A percentile compares a stretch with the other conserved stretches of the same genome.
Evolutionary conservation across 495 filamentous ascomycete genomes (phyloP).

Genomic region (Aspergillus saccharolyticus): DNA sequence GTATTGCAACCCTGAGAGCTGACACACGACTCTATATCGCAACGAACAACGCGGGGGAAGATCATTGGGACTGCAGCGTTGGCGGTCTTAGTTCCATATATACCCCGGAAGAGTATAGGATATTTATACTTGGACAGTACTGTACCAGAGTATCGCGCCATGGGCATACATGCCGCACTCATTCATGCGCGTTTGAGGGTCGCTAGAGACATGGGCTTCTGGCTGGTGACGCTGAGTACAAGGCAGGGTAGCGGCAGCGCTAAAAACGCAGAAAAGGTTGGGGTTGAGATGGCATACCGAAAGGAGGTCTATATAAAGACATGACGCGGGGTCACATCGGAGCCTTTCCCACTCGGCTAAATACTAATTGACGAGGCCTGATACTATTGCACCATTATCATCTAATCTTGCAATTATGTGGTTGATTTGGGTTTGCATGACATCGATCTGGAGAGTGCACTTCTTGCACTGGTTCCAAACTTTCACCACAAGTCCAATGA

Average conservation of each 20-base stretch:
- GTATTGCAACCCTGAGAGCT: slow-evolving; percentile 10
- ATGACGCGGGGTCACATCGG: neutral
- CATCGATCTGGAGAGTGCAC: neutral
- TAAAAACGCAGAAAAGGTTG: slow-evolving; percentile 20
- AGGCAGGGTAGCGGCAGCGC: slow-evolving; percentile 14
- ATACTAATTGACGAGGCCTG: no score
- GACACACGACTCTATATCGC: slow-evolving; percentile 20
- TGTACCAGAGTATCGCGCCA: slow-evolving; percentile 14
- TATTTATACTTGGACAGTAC: slow-evolving; percentile 24
- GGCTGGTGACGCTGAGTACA: slow-evolving; percentile 14
- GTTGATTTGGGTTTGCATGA: neutral
- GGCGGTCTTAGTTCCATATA: slow-evolving; percentile 15
- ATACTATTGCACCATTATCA: no score
- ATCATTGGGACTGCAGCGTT: slow-evolving; percentile 20
- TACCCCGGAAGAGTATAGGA: slow-evolving; percentile 8
- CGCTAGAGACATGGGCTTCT: slow-evolving; percentile 11
- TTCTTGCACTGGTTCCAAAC: neutral
- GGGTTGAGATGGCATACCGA: slow-evolving; percentile 18
- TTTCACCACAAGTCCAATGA: neutral
- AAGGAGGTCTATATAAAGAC: neutral
- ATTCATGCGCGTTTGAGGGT: slow-evolving; percentile 14
- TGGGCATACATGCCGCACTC: slow-evolving; percentile 16
- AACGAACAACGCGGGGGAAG: slow-evolving; percentile 7
- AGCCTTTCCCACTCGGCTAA: no score
- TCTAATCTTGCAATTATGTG: no score